Base-by-base conservation (phyloP, 2,329 filamentous ascomycete genomes). In the Colletotrichum nymphaeae region DNA sequence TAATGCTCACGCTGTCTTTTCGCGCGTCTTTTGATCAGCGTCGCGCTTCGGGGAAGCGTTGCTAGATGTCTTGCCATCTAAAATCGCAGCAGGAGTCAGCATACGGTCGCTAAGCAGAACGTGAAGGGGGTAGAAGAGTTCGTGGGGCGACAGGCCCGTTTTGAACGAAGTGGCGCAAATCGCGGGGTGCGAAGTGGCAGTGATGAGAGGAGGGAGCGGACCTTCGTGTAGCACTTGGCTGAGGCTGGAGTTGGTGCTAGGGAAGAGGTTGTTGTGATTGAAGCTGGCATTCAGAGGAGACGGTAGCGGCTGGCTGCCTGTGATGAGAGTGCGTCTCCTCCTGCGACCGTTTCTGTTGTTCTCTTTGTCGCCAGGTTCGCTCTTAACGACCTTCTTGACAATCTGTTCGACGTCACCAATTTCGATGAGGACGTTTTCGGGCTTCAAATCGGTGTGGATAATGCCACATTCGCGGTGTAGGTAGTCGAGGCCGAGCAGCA, bases 391-490 rank as follows among this genome's bases (percentile, higher is more conserved):
- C 74, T 94, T 95, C 84, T 98, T 96, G 72, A 99, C 97, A 75
- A 98, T 98, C 83, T 98, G 95, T 86, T 99, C 97, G 63, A 99
- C 97, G 78, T 99, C 97, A 77, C 97, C 97, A 80, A 99, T 98
- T 85, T 99, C 97, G 81, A 99, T 98, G 76, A 99, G 88, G 37
- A 99, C 97, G 80, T 99, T 99, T 82, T 99, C 97, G 60, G 97
- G 97, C 84, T 99, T 98, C 78, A 98, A 86, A 81, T 98, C 96
- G 74, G 97, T 98, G 84, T 99, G 97, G 80, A 99, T 98, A 85
- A 99, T 98, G 80, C 97, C 97, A 84, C 97, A 99, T 85, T 99
- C 96, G 78, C 97, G 92, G 83, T 99, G 97, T 52, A 99, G 89
- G 82, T 98, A 98, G 83, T 99, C 97, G 75, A 99, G 88, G 53